Conservation (phyloP, 2,329 filamentous ascomycete genomes). For the Balansia obtecta region DNA sequence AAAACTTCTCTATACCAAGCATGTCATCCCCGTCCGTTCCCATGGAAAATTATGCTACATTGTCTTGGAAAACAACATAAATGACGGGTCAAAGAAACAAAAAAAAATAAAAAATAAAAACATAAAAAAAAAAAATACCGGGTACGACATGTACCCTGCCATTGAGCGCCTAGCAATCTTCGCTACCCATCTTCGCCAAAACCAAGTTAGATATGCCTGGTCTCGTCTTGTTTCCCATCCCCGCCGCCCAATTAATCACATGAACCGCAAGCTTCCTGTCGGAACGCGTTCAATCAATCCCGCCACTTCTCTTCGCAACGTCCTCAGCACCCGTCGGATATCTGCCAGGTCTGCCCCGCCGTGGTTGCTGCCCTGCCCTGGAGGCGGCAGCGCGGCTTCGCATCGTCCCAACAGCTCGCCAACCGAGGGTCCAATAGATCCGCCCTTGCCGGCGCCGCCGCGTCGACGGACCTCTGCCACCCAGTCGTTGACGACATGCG, state of each 20-base stretch:
- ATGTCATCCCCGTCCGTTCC: not conserved
- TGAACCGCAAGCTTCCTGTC: conserved; percentile 31
- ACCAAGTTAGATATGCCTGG: not conserved
- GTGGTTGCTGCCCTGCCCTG: conserved; percentile 28
- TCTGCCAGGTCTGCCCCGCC: conserved; percentile 34
- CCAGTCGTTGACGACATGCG: conserved; percentile 36
- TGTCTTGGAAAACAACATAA: not conserved
- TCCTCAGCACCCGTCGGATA: conserved; percentile 28
- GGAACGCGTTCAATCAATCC: conserved; percentile 30
- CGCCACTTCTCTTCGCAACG: conserved; percentile 31
- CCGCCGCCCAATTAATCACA: conserved; percentile 17
- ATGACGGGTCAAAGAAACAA: not conserved
- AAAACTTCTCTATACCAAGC: not conserved
- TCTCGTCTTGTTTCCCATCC: not conserved
- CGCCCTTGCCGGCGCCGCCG: conserved; percentile 27
- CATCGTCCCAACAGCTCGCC: conserved; percentile 38
- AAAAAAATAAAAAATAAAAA: not conserved
- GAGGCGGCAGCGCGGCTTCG: conserved; percentile 30
- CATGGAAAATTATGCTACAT: conserved; percentile 6
- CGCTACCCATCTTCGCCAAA: not conserved
- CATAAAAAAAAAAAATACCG: not conserved
- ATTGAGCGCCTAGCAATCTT: conserved; percentile 1
- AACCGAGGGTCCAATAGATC: conserved; percentile 30
- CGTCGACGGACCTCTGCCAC: conserved; percentile 35
- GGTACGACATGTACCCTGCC: conserved; percentile 6